These are phyloP conservation scores for Agrocybe praecox DNA, from an alignment of 768 basidiomycete genomes.

Conservation along the genomic window DNA sequence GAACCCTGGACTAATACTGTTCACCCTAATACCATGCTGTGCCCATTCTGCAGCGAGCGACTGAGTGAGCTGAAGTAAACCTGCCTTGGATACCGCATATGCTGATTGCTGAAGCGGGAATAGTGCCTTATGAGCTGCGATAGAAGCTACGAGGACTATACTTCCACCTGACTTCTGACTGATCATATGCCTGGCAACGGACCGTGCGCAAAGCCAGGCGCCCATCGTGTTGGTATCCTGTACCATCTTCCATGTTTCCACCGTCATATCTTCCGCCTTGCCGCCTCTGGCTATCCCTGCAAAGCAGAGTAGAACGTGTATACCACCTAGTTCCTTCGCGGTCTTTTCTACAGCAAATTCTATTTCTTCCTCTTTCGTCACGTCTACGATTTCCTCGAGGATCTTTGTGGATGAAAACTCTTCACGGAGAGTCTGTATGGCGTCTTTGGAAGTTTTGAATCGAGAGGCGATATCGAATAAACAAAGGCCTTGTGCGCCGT, in stretches of 20 bases:
- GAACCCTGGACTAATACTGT: constrained; percentile 45
- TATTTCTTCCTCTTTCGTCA: constrained; percentile 32
- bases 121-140: constrained; percentile 42
- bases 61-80: constrained; percentile 36
- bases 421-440: constrained; percentile 15
- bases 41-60: constrained; percentile 47
- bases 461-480: constrained; percentile 30
- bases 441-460: constrained; percentile 22
- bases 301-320: constrained; percentile 43
- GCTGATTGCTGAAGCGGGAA: constrained; percentile 43
- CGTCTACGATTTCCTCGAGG: constrained; percentile 33
- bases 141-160: constrained; percentile 44
- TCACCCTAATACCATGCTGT: constrained; percentile 41
- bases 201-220: constrained; percentile 46
- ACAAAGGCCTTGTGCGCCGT: constrained; percentile 38
- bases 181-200: constrained; percentile 45
- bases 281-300: constrained; percentile 40
- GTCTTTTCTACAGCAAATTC: constrained; percentile 26
- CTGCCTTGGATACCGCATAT: constrained; percentile 46
- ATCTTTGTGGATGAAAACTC: constrained; percentile 38
- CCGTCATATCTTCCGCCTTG: constrained; percentile 31
- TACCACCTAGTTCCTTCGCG: constrained; percentile 27
- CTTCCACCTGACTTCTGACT: constrained; percentile 40
- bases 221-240: constrained; percentile 47
- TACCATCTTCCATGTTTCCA: constrained; percentile 37